Conservation (phyloP, 179 eudicot genomes). For the Silene vulgaris region DNA sequence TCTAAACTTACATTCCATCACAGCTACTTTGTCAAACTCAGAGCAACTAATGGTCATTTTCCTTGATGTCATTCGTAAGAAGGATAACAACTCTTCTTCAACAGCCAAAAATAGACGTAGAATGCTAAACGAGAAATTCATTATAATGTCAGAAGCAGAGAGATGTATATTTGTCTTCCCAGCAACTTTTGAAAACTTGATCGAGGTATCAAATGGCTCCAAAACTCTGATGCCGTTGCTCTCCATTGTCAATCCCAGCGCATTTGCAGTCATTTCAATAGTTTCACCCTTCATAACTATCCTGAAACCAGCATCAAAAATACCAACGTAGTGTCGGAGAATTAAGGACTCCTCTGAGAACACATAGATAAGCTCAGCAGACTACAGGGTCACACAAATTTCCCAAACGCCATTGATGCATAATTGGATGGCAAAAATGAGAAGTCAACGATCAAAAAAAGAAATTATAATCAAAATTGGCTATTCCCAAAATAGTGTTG, state of each 20-base stretch:
- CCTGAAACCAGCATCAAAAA: conserved; percentile 39
- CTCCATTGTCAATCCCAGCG: conserved; percentile 88
- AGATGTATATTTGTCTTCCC: conserved; percentile 79
- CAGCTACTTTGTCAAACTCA: conserved; percentile 90
- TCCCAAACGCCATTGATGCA: neutral
- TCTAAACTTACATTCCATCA: conserved; percentile 55
- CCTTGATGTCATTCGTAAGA: conserved; percentile 69
- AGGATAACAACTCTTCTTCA: conserved; percentile 80
- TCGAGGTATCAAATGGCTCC: conserved; percentile 92
- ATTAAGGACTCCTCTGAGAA: neutral
- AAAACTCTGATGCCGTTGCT: conserved; percentile 88
- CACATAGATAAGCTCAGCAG: conserved; percentile 2
- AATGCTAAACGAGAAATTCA: conserved; percentile 94
- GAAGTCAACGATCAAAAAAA: neutral
- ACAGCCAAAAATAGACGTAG: conserved; percentile 91
- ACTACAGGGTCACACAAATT: neutral
- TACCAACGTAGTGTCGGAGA: conserved; percentile 4
- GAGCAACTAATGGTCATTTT: conserved; percentile 83
- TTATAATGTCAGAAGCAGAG: conserved; percentile 77
- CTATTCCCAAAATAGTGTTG: neutral
- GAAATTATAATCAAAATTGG: neutral
- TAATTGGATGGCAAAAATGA: neutral
- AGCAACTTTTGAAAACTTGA: conserved; percentile 66
- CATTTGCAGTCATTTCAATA: conserved; percentile 74
- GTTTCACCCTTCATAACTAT: conserved; percentile 79